These are phyloP conservation scores for Coniferiporia sulphurascens DNA, from an alignment of 1,284 basidiomycete genomes.

Conservation along the genomic window DNA sequence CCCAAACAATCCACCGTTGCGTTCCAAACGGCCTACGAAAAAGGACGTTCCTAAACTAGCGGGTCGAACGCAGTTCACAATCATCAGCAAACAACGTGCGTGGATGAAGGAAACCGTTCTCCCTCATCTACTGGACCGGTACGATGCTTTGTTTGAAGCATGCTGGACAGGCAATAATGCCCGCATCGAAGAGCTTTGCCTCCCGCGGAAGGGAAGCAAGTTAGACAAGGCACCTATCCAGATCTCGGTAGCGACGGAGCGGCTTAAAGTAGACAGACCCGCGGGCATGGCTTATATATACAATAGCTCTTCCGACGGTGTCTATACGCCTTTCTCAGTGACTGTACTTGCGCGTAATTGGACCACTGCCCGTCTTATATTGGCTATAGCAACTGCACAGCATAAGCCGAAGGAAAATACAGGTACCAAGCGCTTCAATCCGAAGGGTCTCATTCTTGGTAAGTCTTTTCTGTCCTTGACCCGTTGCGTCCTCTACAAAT, in stretches of 20 bases:
- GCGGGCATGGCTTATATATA: background rate
- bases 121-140: constrained; percentile 9
- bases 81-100: background rate
- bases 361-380: constrained; percentile 49
- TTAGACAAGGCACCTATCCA: constrained; percentile 33
- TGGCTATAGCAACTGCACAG: constrained; percentile 50
- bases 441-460: constrained; percentile 34
- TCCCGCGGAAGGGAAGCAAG: constrained; percentile 32
- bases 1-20: constrained; percentile 23
- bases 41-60: background rate
- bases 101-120: background rate
- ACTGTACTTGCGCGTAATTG: constrained; percentile 45
- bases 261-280: background rate
- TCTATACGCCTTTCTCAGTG: constrained; percentile 42
- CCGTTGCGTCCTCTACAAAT: background rate
- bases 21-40: background rate
- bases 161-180: constrained; percentile 45
- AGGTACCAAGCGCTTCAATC: constrained; percentile 29
- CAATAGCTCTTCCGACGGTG: constrained; percentile 22
- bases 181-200: constrained; percentile 44
- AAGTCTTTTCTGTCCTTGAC: constrained; percentile 3
- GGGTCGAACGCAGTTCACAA: background rate
- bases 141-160: constrained; percentile 37
- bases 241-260: constrained; percentile 32
- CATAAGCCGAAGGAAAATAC: constrained; percentile 36